Base-by-base conservation (phyloP, 768 basidiomycete species). In the Hydnomerulius pinastri region DNA sequence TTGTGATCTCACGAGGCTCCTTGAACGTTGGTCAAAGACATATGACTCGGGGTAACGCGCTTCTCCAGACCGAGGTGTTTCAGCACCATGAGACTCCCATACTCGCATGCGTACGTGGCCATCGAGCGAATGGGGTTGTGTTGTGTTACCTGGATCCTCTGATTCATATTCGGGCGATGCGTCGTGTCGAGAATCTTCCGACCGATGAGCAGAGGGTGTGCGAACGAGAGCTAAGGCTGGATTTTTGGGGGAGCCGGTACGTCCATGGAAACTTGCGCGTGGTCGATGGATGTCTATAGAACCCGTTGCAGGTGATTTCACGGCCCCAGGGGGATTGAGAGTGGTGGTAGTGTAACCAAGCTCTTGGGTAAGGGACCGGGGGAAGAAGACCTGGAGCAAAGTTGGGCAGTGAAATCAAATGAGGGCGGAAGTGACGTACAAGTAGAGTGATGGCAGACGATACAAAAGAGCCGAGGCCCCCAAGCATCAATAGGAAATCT, bases 381-480 rank as follows among this genome's bases (percentile, higher is more conserved):
- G 88, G 72, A 90, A 90, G 71, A 90, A 90, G 36, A 90, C 78
- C 86, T 88, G 29, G 6, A 24, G 25, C 30, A 36, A 6, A 43
- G 21, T 25, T 18, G 18, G 29, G 38, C n/a, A 24, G 29, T 6
- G 28, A 37, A 29, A 9, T 13, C 25, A 47, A 24, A 20, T 42
- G 25, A 41, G 37, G 20, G 33, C n/a, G 23, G 20, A 21, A 17
- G 41, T 13, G 41, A 67, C 83, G 61, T 60, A 90, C 90, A 27
- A 92, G 74, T 27, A 92, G 75, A 4, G 90, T 92, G 20, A 92
- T 87, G 15, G 82, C 82, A 21, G 90, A 90, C 4, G 90, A 92
- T 18, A 89, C 75, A 60, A 91, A 83, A 58, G 85, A 85, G 12
- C 90, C 90, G 25, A 92, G 77, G 15, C 78, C 88, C 18, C 81